Conservation (phyloP, 139 green algal genomes). For the Chlorella vulgaris region DNA sequence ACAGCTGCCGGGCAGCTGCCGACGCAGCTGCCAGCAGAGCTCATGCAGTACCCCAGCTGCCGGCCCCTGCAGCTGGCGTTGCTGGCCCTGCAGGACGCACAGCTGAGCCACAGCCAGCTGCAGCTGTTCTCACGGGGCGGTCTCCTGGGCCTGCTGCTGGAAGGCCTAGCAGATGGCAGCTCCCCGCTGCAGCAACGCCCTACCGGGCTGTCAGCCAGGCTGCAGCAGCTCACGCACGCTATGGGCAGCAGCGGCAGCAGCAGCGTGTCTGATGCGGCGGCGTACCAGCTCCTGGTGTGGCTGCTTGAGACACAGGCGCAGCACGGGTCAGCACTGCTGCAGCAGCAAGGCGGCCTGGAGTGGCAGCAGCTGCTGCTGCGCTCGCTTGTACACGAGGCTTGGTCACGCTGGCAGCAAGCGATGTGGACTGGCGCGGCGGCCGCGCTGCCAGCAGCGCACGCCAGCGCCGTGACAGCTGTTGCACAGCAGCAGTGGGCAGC, state of each 20-base stretch:
- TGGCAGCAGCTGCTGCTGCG: constrained; percentile 40
- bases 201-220: neutral
- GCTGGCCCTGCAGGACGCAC: constrained; percentile 25
- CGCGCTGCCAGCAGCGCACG: constrained; percentile 14
- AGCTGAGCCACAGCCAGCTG: neutral
- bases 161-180: neutral
- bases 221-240: neutral
- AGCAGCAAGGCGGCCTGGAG: constrained; percentile 19
- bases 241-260: constrained; percentile 19
- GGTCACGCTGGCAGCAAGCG: constrained; percentile 71
- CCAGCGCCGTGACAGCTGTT: neutral
- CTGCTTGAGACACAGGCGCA: constrained; percentile 58
- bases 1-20: constrained; percentile 26
- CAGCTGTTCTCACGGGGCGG: neutral
- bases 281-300: constrained; percentile 78
- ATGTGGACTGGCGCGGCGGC: constrained; percentile 41
- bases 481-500: constrained; percentile 15
- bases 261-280: constrained; percentile 23
- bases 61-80: constrained; percentile 57
- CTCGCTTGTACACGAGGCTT: constrained; percentile 75
- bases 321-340: neutral
- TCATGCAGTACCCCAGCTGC: constrained; percentile 30
- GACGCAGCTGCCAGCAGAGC: constrained; percentile 35
- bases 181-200: neutral
- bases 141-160: constrained; percentile 23